Evolutionary conservation across 208 protist species (phyloP).

Genomic region (Kentomonas sorsogonicus): DNA sequence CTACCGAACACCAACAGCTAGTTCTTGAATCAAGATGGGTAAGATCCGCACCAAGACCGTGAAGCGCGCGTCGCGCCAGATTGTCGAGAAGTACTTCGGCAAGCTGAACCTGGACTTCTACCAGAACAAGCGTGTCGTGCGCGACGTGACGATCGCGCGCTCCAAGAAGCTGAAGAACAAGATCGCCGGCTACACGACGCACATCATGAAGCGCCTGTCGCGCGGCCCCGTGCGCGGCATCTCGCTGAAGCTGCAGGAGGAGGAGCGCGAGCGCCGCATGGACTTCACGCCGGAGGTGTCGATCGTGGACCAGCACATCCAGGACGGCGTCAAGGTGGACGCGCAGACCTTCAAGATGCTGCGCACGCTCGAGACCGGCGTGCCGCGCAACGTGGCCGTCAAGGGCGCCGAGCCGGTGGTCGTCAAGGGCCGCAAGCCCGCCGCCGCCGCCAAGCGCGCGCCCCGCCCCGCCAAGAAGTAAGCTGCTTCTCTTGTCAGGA

Average conservation of each 20-base stretch:
- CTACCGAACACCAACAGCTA: background rate
- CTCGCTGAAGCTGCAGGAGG: slow-evolving; percentile 99
- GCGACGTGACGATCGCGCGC: slow-evolving; percentile 98
- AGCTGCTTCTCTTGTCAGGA: background rate
- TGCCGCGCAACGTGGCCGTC: slow-evolving; percentile 62
- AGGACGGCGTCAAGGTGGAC: slow-evolving; percentile 86
- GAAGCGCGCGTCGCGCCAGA: slow-evolving; percentile 97
- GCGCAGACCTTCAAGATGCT: slow-evolving; percentile 86
- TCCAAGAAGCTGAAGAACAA: slow-evolving; percentile 99
- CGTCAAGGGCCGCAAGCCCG: slow-evolving; percentile 64
- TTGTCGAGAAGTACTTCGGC: slow-evolving; percentile 99
- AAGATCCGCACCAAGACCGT: slow-evolving; percentile 99
- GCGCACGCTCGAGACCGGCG: slow-evolving; percentile 74
- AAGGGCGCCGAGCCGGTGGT: slow-evolving; percentile 19
- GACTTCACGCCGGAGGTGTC: slow-evolving; percentile 98
- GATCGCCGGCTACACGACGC: slow-evolving; percentile 99
- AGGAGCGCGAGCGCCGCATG: slow-evolving; percentile 99
- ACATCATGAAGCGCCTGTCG: slow-evolving; percentile 98
- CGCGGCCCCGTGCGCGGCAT: slow-evolving; percentile 99
- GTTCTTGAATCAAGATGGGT: slow-evolving; percentile 91
- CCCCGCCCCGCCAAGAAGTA: slow-evolving; percentile 12
- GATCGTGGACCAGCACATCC: slow-evolving; percentile 78
- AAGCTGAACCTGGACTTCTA: slow-evolving; percentile 99
- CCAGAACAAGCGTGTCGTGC: slow-evolving; percentile 97
- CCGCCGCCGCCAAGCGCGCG: slow-evolving; percentile 83